A percentile compares a stretch with the other conserved stretches of the same genome.
Conservation (phyloP, 306 rosid genomes). For the Rosa multiflora region DNA sequence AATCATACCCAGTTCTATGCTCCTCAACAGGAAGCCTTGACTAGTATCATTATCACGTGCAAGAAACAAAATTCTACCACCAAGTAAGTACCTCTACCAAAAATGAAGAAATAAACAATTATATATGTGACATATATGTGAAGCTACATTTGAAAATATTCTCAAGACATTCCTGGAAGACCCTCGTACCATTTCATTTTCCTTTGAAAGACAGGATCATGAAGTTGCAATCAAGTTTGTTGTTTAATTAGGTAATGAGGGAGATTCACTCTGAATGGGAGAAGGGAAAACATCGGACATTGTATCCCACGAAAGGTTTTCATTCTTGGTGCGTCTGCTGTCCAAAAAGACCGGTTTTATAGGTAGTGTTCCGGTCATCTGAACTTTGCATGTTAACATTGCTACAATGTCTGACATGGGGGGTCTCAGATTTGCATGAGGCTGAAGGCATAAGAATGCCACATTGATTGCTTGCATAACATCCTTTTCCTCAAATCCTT, state of each 20-base stretch:
- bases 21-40: neutral
- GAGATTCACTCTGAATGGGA: slow-evolving; percentile 39
- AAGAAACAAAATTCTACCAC: neutral
- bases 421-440: slow-evolving; percentile 67
- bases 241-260: slow-evolving; percentile 27
- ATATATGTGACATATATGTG: neutral
- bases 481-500: slow-evolving; percentile 55
- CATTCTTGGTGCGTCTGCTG: slow-evolving; percentile 44
- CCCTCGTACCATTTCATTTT: neutral
- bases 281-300: slow-evolving; percentile 45
- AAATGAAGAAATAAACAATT: neutral
- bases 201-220: neutral
- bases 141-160: neutral
- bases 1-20: neutral
- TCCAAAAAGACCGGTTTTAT: slow-evolving; percentile 55
- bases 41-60: neutral
- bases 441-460: slow-evolving; percentile 72
- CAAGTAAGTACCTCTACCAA: neutral
- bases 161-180: neutral
- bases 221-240: slow-evolving; percentile 11
- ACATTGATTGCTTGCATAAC: slow-evolving; percentile 67
- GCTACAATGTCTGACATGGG: slow-evolving; percentile 87
- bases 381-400: slow-evolving; percentile 58
- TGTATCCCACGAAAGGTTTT: slow-evolving; percentile 54
- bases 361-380: slow-evolving; percentile 48